Evolutionary conservation across 192 early-diverging fungal genomes (phyloP).

Genomic region (Rhizoclosmatium sp.): DNA sequence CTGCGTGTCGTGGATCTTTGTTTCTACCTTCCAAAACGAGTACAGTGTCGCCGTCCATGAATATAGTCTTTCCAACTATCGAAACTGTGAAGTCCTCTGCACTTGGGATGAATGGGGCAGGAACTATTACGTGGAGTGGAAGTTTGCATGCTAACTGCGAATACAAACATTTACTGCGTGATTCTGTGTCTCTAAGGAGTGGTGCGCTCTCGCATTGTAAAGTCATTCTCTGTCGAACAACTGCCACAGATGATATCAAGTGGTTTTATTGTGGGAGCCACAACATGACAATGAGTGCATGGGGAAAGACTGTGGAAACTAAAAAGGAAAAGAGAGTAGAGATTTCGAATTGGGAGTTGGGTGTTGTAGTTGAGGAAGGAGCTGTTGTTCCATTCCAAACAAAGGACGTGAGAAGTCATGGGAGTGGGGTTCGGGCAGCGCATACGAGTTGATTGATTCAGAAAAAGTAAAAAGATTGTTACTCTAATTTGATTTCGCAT

Average conservation of each 20-base stretch:
- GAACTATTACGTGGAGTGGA: slow-evolving; percentile 37
- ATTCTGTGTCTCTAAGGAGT: slow-evolving; percentile 18
- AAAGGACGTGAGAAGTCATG: background rate
- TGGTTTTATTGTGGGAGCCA: slow-evolving; percentile 32
- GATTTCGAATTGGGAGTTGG: slow-evolving; percentile 34
- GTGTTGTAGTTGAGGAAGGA: background rate
- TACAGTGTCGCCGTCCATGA: slow-evolving; percentile 2
- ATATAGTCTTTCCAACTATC: slow-evolving; percentile 38
- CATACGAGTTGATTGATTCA: background rate
- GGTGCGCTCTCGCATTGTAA: slow-evolving; percentile 43
- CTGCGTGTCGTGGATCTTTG: slow-evolving; percentile 7
- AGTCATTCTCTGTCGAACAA: slow-evolving; percentile 21
- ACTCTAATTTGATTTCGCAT: background rate
- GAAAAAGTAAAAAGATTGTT: background rate
- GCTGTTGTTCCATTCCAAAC: background rate
- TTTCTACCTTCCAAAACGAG: background rate
- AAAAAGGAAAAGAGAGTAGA: slow-evolving; percentile 6
- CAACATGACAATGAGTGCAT: slow-evolving; percentile 37
- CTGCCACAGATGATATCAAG: background rate
- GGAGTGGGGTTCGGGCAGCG: background rate
- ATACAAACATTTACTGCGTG: slow-evolving; percentile 22
- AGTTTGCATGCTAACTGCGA: slow-evolving; percentile 9
- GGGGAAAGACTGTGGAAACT: slow-evolving; percentile 8
- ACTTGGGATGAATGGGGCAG: slow-evolving; percentile 33
- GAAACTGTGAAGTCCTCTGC: slow-evolving; percentile 32